Conservation (phyloP, 768 basidiomycete species). For the Podaxis rugospora region DNA sequence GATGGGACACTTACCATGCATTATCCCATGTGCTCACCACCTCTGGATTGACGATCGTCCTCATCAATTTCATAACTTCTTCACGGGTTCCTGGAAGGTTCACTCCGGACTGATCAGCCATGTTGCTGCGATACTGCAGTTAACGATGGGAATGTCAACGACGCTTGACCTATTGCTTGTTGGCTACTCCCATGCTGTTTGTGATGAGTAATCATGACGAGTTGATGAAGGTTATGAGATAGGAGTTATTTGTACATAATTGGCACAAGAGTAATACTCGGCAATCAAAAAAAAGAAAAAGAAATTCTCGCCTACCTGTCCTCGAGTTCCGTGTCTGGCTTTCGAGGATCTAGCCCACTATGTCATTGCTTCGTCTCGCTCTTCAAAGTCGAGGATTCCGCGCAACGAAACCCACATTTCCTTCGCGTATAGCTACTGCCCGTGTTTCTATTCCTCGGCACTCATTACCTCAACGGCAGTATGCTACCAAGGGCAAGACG, state of each 20-base stretch:
- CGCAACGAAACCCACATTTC: background rate
- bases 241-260: background rate
- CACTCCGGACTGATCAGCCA: background rate
- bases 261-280: background rate
- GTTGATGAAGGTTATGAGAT: background rate
- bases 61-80: background rate
- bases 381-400: background rate
- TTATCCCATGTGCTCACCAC: conserved; percentile 1
- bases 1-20: background rate
- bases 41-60: conserved; percentile 1
- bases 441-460: background rate
- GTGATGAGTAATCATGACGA: background rate
- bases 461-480: conserved; percentile 15
- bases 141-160: background rate
- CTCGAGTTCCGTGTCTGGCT: background rate
- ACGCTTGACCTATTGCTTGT: background rate
- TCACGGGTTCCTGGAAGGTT: background rate
- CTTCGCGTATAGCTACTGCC: background rate
- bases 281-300: background rate
- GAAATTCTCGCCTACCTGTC: background rate
- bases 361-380: conserved; percentile 8
- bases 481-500: conserved; percentile 30
- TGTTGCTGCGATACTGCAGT: background rate
- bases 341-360: background rate
- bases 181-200: background rate